Evolutionary conservation across 78 protist genomes (phyloP).

Genomic region (Monosiga brevicollis): DNA sequence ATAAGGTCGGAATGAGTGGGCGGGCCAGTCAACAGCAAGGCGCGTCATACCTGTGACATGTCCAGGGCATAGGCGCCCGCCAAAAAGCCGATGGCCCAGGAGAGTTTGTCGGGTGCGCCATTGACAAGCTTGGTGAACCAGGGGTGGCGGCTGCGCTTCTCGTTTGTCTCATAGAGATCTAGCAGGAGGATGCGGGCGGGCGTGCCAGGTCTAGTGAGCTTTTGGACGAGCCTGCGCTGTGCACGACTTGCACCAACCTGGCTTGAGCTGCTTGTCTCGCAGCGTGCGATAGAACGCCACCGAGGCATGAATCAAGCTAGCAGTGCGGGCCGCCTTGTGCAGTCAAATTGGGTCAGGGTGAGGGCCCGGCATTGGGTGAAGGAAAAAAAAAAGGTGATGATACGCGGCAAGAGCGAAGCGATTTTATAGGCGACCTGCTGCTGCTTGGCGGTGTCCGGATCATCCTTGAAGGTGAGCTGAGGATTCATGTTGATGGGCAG

Average conservation of each 20-base stretch:
- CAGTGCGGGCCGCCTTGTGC: conserved; percentile 24
- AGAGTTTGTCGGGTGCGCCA: neutral
- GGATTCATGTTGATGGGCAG: conserved; percentile 26
- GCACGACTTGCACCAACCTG: no score
- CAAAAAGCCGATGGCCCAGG: neutral
- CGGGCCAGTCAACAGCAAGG: no score
- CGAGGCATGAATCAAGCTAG: neutral
- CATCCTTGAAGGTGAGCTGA: neutral
- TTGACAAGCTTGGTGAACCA: neutral
- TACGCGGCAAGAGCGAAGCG: no score
- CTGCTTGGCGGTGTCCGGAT: neutral
- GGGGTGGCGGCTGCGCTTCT: no score
- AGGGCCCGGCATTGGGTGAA: no score
- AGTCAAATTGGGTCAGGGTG: no score
- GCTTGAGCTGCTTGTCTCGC: conserved; percentile 1
- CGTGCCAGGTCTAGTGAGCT: no score
- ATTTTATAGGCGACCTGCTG: no score
- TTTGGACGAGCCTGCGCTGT: no score
- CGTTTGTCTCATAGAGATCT: conserved; percentile 13
- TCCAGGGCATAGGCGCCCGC: neutral
- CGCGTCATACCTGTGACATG: no score
- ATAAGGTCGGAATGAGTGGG: no score
- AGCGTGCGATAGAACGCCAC: neutral
- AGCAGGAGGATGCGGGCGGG: conserved; percentile 25
- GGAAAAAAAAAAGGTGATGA: no score